Base-by-base conservation (phyloP, 2,329 filamentous ascomycete species). In the Hymenoscyphus infarciens region DNA sequence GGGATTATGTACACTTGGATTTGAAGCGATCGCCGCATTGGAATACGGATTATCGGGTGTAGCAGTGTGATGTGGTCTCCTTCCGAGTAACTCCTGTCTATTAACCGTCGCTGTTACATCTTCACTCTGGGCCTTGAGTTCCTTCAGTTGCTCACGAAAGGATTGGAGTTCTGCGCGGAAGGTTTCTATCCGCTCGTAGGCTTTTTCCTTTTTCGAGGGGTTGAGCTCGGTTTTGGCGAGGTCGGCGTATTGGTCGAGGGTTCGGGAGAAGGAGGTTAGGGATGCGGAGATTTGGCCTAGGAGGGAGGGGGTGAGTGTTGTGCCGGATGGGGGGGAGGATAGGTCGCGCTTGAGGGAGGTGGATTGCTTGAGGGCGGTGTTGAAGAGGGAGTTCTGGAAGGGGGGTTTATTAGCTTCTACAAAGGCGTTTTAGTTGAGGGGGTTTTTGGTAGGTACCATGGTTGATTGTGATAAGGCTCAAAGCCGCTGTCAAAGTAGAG, bases 21-120 rank as follows among this genome's bases (percentile, higher is more conserved):
- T 62, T 4, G 66, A 57, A 13, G 68, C 59, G 19, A 69, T 75
- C 4, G 77, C 75, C 3, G 78, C 74, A 67, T 90, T 86, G 16
- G 91, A 86, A 75, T 98, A 98, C 0, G 95, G 95, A 72, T 98
- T 98, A 76, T 98, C 95, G 1, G 95, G 94, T 1, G 87, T 89
- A 5, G 77, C 74, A 1, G 90, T 90, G 73, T 95, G 92, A 72
- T 95, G 94, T 1, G 92, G 91, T 56, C 95, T 83, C 59, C 95
- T 83, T 29, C 93, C 94, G 0, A 98, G 83, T 29, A 99, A 83
- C 76, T 98, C 95, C 66, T 84, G 84, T 57, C 92, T 84, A 74
- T 92, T 91, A 61, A 79, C 76, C 58, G 79, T 77, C 69, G 89
- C 84, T 59, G 85, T 82, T 38, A 85, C 82, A 42, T 96, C 91